A percentile compares a stretch with the other conserved stretches of the same genome.
Conservation (phyloP, 805 yeast genomes). For the Cyberlindnera maritima region DNA sequence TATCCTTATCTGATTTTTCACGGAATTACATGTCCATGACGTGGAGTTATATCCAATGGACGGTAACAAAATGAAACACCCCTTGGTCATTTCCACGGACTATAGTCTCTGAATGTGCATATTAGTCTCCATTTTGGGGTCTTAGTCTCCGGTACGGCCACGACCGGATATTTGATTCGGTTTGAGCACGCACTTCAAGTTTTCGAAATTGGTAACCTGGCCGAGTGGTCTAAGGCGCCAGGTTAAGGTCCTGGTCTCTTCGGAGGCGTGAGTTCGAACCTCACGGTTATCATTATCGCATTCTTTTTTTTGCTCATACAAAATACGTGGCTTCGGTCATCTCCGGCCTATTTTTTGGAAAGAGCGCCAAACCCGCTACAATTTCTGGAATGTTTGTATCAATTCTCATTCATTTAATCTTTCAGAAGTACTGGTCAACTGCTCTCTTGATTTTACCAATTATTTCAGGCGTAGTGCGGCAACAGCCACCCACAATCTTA, state of each 20-base stretch:
- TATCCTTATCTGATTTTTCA: too few species aligned
- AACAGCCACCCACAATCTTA: constrained; percentile 71
- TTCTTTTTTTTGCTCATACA: constrained; percentile 13
- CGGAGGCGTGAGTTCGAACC: constrained; percentile 89
- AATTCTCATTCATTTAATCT: background rate
- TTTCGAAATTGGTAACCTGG: constrained; percentile 49
- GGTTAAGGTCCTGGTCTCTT: constrained; percentile 78
- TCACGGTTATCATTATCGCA: constrained; percentile 63
- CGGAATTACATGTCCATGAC: too few species aligned
- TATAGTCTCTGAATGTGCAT: too few species aligned
- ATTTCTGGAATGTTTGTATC: too few species aligned
- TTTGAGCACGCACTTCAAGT: background rate
- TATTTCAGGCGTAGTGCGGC: constrained; percentile 57
- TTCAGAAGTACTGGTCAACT: background rate
- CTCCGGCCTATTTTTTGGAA: too few species aligned
- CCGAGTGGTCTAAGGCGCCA: constrained; percentile 75
- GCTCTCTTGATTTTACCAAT: constrained; percentile 9
- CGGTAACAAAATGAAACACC: background rate
- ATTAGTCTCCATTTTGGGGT: background rate
- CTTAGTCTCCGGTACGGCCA: background rate
- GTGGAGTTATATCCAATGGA: too few species aligned
- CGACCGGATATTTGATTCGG: background rate
- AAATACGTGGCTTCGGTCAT: too few species aligned
- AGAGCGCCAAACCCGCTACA: too few species aligned
- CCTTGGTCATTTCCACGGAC: background rate